A percentile compares a stretch with the other conserved stretches of the same genome.
Evolutionary conservation across 805 yeast species (phyloP).

Genomic region (Priceomyces medius): DNA sequence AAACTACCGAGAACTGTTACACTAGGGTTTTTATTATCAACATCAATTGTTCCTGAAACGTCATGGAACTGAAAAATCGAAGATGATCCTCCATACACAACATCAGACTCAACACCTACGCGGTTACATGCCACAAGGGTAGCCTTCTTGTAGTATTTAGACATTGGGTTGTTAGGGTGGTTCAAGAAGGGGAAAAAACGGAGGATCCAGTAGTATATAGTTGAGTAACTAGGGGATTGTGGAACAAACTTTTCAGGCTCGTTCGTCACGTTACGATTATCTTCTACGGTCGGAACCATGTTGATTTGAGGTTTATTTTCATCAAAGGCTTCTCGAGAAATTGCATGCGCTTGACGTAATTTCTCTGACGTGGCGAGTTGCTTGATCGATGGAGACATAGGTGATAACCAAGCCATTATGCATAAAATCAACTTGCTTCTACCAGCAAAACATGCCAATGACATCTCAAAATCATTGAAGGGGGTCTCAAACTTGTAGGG

Average conservation of each 20-base stretch:
- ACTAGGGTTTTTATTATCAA: constrained; percentile 48
- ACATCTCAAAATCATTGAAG: constrained; percentile 70
- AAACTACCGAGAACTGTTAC: constrained; percentile 55
- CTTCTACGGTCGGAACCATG: background rate
- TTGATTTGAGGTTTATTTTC: background rate
- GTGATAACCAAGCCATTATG: constrained; percentile 86
- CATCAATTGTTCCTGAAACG: constrained; percentile 19
- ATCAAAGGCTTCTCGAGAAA: constrained; percentile 4
- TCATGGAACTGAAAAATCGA: constrained; percentile 54
- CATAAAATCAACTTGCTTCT: constrained; percentile 58
- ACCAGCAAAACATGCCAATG: constrained; percentile 48
- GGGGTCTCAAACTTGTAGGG: constrained; percentile 85
- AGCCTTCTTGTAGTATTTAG: constrained; percentile 21
- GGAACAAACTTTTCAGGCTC: constrained; percentile 18
- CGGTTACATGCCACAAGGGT: constrained; percentile 64
- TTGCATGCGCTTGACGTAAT: no score
- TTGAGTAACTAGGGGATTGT: constrained; percentile 43
- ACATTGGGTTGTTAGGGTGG: constrained; percentile 28
- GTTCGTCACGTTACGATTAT: background rate
- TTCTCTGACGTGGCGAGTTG: no score
- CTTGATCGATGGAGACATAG: constrained; percentile 43
- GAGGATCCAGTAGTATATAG: constrained; percentile 71
- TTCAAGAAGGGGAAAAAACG: constrained; percentile 64
- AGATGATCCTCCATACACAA: constrained; percentile 67
- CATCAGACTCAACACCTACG: constrained; percentile 70